Percentiles rank a stretch among this genome's conserved stretches.
Conservation (phyloP, 768 basidiomycete genomes). For the Russula ochroleuca region DNA sequence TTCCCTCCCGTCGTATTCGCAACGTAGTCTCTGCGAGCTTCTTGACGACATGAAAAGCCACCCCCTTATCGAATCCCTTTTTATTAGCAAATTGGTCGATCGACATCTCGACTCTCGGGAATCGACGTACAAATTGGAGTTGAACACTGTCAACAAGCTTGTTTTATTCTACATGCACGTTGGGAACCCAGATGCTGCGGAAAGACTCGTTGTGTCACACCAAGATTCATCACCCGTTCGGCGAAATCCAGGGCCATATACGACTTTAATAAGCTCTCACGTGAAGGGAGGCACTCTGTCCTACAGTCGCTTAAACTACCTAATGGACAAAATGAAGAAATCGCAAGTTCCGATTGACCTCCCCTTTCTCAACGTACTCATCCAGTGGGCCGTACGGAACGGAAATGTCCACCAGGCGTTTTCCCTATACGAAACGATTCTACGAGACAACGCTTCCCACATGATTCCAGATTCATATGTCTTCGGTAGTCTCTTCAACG, state of each 20-base stretch:
- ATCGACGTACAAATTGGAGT: slow-evolving; percentile 17
- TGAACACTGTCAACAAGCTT: slow-evolving; percentile 25
- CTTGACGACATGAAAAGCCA: slow-evolving; percentile 30
- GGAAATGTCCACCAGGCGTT: slow-evolving; percentile 39
- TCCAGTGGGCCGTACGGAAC: slow-evolving; percentile 39
- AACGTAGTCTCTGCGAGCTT: slow-evolving; percentile 35
- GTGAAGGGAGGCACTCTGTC: slow-evolving; percentile 31
- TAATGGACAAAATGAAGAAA: slow-evolving; percentile 41
- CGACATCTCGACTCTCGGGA: slow-evolving; percentile 17
- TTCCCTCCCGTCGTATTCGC: slow-evolving; percentile 30
- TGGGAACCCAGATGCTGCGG: slow-evolving; percentile 34
- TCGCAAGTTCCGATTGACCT: slow-evolving; percentile 39
- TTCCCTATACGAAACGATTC: slow-evolving; percentile 42
- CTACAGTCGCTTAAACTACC: slow-evolving; percentile 33
- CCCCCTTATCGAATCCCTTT: slow-evolving; percentile 13
- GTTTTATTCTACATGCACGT: slow-evolving; percentile 34
- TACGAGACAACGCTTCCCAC: slow-evolving; percentile 33
- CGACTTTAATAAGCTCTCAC: slow-evolving; percentile 39
- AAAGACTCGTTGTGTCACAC: slow-evolving; percentile 30
- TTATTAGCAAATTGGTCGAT: slow-evolving; percentile 26
- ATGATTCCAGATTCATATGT: slow-evolving; percentile 35
- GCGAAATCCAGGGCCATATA: slow-evolving; percentile 35
- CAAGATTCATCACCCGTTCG: slow-evolving; percentile 30
- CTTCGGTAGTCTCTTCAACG: slow-evolving; percentile 27
- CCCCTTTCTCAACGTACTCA: slow-evolving; percentile 47